Evolutionary conservation across 2,329 filamentous ascomycete species (phyloP).

Genomic region (Colletotrichum cordylinicola): DNA sequence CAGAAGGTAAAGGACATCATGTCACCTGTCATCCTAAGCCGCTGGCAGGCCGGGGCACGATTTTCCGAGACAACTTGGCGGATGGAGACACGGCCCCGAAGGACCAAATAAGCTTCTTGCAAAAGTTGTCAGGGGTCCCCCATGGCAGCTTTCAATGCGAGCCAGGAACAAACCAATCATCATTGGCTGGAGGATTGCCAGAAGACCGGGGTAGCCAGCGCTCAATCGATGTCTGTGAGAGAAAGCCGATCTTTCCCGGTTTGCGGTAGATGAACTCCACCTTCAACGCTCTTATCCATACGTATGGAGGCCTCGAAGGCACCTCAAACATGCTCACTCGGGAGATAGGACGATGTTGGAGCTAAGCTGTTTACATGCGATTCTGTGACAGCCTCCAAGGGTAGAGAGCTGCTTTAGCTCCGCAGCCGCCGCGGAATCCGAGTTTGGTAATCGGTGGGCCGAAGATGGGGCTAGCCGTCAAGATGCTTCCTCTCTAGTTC

Average conservation of each 20-base stretch:
- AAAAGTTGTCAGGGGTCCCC: not conserved
- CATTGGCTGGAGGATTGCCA: not conserved
- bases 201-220: not conserved
- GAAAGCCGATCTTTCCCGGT: not conserved
- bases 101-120: conserved; percentile 8
- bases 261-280: conserved; percentile 7
- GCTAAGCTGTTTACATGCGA: not conserved
- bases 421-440: not conserved
- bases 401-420: not conserved
- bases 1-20: not conserved
- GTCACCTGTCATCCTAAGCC: conserved; percentile 17
- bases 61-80: not conserved
- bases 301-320: not conserved
- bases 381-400: not conserved
- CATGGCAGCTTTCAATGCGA: not conserved
- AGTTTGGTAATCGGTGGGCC: not conserved
- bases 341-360: not conserved
- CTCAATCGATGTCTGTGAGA: not conserved
- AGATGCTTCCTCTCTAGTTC: not conserved
- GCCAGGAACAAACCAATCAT: not conserved
- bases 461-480: not conserved
- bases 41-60: not conserved
- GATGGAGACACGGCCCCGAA: not conserved
- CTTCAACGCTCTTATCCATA: not conserved
- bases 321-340: conserved; percentile 14